phyloP scores from a whole-genome alignment of 768 basidiomycete species.

The Rhodocollybia butyracea region DNA sequence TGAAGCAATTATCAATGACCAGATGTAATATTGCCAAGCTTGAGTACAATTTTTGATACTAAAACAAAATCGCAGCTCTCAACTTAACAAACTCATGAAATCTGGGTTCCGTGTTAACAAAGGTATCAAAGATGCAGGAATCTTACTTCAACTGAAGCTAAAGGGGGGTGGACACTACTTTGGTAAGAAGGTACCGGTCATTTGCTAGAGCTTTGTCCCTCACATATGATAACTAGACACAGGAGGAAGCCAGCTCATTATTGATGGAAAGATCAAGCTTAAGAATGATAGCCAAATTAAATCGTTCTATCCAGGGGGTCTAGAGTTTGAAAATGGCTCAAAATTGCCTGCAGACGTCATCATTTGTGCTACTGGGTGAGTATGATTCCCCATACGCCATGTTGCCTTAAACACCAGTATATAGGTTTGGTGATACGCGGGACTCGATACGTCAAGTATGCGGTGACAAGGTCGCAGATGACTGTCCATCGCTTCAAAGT shows the following conservation, averaged over 20 bases:
- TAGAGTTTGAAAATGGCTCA: conserved; percentile 27
- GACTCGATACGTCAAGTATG: conserved; percentile 28
- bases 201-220: not conserved
- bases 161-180: conserved; percentile 55
- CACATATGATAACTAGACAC: conserved; percentile 22
- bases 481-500: conserved; percentile 45
- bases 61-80: conserved; percentile 22
- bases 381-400: conserved; percentile 11
- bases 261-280: conserved; percentile 49
- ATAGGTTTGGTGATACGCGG: conserved; percentile 17
- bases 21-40: conserved; percentile 28
- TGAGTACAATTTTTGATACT: not conserved
- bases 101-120: conserved; percentile 44
- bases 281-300: conserved; percentile 41
- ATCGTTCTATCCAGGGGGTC: conserved; percentile 22
- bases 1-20: conserved; percentile 35
- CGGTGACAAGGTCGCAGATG: conserved; percentile 28
- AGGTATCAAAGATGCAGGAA: conserved; percentile 42
- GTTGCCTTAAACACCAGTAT: not conserved
- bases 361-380: conserved; percentile 39
- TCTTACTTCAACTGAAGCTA: conserved; percentile 28
- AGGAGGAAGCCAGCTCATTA: conserved; percentile 42
- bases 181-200: conserved; percentile 25
- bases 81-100: conserved; percentile 44
- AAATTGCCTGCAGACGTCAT: conserved; percentile 32